A percentile compares a stretch with the other conserved stretches of the same genome.
phyloP scores from a whole-genome alignment of 345 rosid genomes.

The Xanthoceras sorbifolium region DNA sequence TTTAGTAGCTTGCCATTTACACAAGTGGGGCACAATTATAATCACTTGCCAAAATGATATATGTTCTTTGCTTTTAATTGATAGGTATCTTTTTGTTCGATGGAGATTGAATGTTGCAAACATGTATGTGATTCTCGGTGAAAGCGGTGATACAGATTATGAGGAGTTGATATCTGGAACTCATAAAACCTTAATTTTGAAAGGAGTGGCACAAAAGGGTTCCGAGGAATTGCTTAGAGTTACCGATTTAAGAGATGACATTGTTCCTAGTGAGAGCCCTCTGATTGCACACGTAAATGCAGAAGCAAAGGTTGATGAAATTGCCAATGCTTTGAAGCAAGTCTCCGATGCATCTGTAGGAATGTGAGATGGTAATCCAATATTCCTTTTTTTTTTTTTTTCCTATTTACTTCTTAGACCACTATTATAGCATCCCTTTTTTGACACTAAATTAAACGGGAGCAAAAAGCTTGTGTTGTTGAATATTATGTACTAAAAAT shows the following conservation, averaged over 20 bases:
- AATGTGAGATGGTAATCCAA: constrained; percentile 21
- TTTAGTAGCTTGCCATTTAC: not conserved
- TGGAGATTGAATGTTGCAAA: constrained; percentile 88
- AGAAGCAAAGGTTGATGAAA: constrained; percentile 50
- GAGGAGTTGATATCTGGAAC: constrained; percentile 84
- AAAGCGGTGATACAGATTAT: constrained; percentile 82
- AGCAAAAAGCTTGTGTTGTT: not conserved
- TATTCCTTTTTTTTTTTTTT: not conserved
- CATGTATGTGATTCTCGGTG: constrained; percentile 86
- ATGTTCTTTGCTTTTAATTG: not conserved
- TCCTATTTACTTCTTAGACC: not conserved
- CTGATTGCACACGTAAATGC: constrained; percentile 47
- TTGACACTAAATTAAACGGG: not conserved
- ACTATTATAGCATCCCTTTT: not conserved
- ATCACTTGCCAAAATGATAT: not conserved
- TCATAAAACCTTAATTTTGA: constrained; percentile 74
- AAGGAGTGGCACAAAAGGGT: constrained; percentile 57
- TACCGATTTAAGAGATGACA: constrained; percentile 63
- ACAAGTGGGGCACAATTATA: not conserved
- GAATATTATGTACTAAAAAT: not conserved
- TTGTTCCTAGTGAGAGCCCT: constrained; percentile 70
- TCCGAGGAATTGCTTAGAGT: constrained; percentile 66
- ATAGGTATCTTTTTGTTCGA: constrained; percentile 84
- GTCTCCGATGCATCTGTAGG: constrained; percentile 44
- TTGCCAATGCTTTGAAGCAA: constrained; percentile 54